Base-by-base conservation (phyloP, 2,329 filamentous ascomycete genomes). In the Sporothrix variecibatus region DNA sequence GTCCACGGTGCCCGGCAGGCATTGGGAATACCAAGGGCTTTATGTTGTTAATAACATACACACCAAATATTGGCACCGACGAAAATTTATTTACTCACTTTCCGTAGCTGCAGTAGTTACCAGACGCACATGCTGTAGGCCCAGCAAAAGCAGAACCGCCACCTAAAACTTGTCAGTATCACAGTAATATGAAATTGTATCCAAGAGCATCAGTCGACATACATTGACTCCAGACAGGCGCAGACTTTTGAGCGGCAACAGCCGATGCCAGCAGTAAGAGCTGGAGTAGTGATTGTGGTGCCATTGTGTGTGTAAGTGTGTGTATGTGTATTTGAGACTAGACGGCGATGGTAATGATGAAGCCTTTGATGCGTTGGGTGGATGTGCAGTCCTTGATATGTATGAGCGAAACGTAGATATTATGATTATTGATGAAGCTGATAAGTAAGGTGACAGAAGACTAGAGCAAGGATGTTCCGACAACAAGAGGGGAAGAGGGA, bases 21-120 rank as follows among this genome's bases (percentile, higher is more conserved):
- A 76, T 40, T 76, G 75, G 2, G 75, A 76, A 28, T 76, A 76
- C 73, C 72, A 76, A 15, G 65, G 70, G 67, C 73, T 75, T 5
- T 17, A 12, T n/a, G 6, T 2, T 8, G 62, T 67, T 3, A 67
- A 38, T 3, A n/a, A 11, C 51, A n/a, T n/a, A 3, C 17, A 23
- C 20, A 56, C 3, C 2, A 23, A 56, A 56, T n/a, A 23, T n/a
- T 20, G n/a, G n/a, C n/a, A n/a, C n/a, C n/a, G n/a, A n/a, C n/a
- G n/a, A n/a, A n/a, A n/a, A n/a, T 34, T 1, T 28, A 12, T 28
- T 12, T 34, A 28, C 60, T 40, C 26, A 72, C 71, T 72, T 72
- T 72, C 71, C 71, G 23, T 40, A 72, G 71, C 11, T 72, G 26
- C 71, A 72, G 58, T 65, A 72, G 28, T 72, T 72, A 2, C 71